Evolutionary conservation across 805 yeast species (phyloP), one percentile per base, ranked within the genome.

Genomic region (Candida michaelii): DNA sequence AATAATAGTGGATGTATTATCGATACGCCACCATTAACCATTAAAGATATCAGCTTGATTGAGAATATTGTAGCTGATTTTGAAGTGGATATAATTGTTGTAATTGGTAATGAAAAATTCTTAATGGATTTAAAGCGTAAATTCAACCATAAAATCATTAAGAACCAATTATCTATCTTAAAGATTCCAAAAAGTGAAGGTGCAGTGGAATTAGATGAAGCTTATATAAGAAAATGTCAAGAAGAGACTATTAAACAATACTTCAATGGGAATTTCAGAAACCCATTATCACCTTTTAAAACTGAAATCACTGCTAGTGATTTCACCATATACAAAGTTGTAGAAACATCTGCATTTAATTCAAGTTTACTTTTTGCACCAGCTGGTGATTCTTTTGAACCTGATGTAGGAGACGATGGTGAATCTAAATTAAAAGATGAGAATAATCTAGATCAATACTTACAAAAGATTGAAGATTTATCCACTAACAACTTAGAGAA

Each of bases 211-310:
- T 73, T 77, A 21, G 91, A 85, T 45, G 91, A 83, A 41, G 69
- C 77, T 10, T 89, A 71, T 57, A 69, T 73, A 27, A 73, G 98
- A 55, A 78, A 82, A 27, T 41, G 76, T 16, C 98, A 91, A 60
- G 88, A 89, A 53, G 74, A 79, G 31, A 70, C 83, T 4, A 89
- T 91, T 41, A 80, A 81, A 56, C 95, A 90, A 56, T 93, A 93
- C 61, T 93, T 93, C 55, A 89, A 93, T 57, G 99, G 99, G 2
- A 76, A 77, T 5, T 63, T 73, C 14, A 73, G 73, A 34, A 74
- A 79, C 4, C 78, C 82, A 4, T 71, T 93, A 40, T 83, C 95
- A 14, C 98, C 99, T 2, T 90, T 82, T 61, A 85, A 95, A 4
- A 78, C 89, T 1, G 88, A 89, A 16, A 80, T 82, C 2, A 88